These are phyloP conservation scores for Neurospora intermedia DNA, from an alignment of 495 filamentous ascomycete genomes.

Conservation along the genomic window DNA sequence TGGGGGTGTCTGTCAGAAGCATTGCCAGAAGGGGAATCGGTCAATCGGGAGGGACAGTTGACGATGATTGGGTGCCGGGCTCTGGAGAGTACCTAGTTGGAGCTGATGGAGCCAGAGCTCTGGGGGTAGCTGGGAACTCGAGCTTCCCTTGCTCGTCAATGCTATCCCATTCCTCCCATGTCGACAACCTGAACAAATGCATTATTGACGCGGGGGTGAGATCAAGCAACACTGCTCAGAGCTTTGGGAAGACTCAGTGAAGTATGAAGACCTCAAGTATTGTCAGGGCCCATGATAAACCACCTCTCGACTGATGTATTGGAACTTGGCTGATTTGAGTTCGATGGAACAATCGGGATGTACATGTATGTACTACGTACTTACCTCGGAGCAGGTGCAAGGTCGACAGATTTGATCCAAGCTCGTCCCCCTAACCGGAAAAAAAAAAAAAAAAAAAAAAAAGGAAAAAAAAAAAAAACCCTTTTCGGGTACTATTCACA, in stretches of 20 bases:
- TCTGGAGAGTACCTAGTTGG: not conserved
- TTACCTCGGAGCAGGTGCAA: not conserved
- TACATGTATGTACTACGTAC: not conserved
- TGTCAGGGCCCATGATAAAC: not conserved
- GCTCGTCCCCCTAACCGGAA: no score
- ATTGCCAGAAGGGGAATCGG: not conserved
- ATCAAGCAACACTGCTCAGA: not conserved
- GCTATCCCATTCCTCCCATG: not conserved
- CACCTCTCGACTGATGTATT: not conserved
- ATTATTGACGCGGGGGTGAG: not conserved
- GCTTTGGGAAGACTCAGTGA: not conserved
- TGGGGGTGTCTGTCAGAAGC: constrained; percentile 9
- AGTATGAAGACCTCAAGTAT: not conserved
- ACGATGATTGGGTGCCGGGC: constrained; percentile 14
- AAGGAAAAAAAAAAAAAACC: no score
- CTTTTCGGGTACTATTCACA: no score
- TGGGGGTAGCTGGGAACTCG: constrained; percentile 10
- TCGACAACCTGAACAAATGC: not conserved
- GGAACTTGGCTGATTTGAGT: not conserved
- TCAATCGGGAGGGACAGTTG: not conserved
- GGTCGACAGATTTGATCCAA: not conserved
- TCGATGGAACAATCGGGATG: not conserved
- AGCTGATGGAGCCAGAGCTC: constrained; percentile 5
- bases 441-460: no score
- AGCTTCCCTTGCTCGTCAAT: constrained; percentile 9